Evolutionary conservation across 2,329 filamentous ascomycete species (phyloP), one percentile per base, ranked within the genome.

Genomic region (Ustilaginoidea virens): DNA sequence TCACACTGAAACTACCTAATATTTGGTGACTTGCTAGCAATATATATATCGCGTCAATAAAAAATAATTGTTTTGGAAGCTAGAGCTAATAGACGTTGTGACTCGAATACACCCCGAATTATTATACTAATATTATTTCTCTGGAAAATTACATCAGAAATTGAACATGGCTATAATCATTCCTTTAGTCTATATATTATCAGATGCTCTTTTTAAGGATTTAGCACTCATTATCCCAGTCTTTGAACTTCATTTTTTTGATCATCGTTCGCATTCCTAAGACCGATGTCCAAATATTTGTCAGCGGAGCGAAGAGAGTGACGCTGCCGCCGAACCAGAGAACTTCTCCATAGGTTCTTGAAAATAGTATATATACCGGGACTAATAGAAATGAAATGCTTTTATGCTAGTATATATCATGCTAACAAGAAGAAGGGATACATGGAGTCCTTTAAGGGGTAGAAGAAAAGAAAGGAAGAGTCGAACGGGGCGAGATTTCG

Each of bases 341-440:
- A 17, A 98, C 87, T 59, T 98, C 90, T 42, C 90, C 90, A 43
- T 98, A 98, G 58, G 61, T 98, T 98, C 70, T 98, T 98, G 70
- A 98, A 98, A 53, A 98, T 98, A 32, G 90, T 98, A 61, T 98
- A 61, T 98, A 98, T 16, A 98, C 90, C 15, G 90, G 90, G 32
- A 98, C 92, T 18, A 86, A 94, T 36, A 98, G 79, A 58, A 77
- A 96, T 94, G 85, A 25, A 98, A 74, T 13, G 90, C 85, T 63
- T 94, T 94, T 47, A 82, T 90, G 47, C 83, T 77, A 31, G 90
- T 96, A 60, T 96, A 98, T 57, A 98, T 96, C 90, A 96, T 98
- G 51, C 85, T 86, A 49, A 96, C 90, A 39, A 98, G 75, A 36
- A 96, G 80, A 31, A 94, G 64, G 33, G 90, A 92, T 46, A 98